Evolutionary conservation across 108 stramenopile species (phyloP).

Genomic region (Nitzschia sp.): DNA sequence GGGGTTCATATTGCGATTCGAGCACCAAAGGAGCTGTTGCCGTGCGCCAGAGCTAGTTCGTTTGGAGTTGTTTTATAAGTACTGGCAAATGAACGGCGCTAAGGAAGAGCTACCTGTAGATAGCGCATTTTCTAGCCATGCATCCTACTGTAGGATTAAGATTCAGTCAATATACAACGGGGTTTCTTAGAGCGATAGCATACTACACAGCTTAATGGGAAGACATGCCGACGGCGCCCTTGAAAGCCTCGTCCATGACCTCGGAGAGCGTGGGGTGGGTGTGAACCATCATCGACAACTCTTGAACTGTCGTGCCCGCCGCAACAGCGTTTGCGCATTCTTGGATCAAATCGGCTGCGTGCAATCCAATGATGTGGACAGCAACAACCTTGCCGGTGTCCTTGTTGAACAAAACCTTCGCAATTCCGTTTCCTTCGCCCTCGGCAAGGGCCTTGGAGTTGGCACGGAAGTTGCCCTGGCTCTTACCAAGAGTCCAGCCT

Average conservation of each 20-base stretch:
- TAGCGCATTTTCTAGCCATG: too few species aligned
- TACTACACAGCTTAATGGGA: constrained; percentile 81
- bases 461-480: constrained; percentile 92
- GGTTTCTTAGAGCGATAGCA: too few species aligned
- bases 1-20: too few species aligned
- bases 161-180: too few species aligned
- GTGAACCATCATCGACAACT: constrained; percentile 98
- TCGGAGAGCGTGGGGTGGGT: constrained; percentile 97
- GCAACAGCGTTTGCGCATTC: constrained; percentile 98
- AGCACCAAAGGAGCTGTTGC: too few species aligned
- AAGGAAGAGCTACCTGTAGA: too few species aligned
- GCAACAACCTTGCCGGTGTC: constrained; percentile 95
- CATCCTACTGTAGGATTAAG: too few species aligned
- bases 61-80: too few species aligned
- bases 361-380: constrained; percentile 98
- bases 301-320: constrained; percentile 95
- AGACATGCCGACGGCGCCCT: constrained; percentile 97
- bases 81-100: too few species aligned
- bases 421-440: constrained; percentile 97
- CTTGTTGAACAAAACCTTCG: constrained; percentile 98
- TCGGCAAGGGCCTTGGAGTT: constrained; percentile 99
- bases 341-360: constrained; percentile 99
- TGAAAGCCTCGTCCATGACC: constrained; percentile 98
- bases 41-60: too few species aligned
- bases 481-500: constrained; percentile 96